phyloP scores from a whole-genome alignment of 2,329 filamentous ascomycete genomes.

The Metarhizium anisopliae region DNA sequence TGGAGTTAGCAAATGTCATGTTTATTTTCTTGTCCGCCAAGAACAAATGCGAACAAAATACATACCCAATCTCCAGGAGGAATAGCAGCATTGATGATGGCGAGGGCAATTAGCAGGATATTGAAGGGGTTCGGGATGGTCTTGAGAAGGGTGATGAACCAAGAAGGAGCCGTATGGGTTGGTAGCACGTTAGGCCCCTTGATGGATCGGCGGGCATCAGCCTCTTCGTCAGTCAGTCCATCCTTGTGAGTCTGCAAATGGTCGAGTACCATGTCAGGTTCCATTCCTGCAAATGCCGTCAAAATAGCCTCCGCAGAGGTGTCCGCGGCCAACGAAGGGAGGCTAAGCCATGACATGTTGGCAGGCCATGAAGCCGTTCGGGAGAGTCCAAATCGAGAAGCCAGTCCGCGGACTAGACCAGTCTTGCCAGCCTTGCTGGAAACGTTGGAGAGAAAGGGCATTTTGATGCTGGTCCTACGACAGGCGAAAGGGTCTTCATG shows the following conservation, averaged over 20 bases:
- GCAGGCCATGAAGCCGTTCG: conserved; percentile 1
- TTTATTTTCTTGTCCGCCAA: not conserved
- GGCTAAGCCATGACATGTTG: conserved; percentile 6
- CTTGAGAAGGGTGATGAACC: conserved; percentile 16
- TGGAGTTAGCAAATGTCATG: not conserved
- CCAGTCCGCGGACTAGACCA: not conserved
- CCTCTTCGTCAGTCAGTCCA: conserved; percentile 14
- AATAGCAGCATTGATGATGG: conserved; percentile 16
- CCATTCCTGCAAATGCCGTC: conserved; percentile 12
- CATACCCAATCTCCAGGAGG: conserved; percentile 12
- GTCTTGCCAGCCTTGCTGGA: not conserved
- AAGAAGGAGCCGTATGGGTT: conserved; percentile 16
- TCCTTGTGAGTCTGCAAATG: conserved; percentile 12
- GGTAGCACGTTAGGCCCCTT: conserved; percentile 15
- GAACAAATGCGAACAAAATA: not conserved
- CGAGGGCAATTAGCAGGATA: conserved; percentile 14
- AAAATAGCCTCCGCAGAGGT: conserved; percentile 12
- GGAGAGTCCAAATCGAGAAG: not conserved
- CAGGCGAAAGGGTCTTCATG: conserved; percentile 5
- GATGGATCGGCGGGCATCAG: conserved; percentile 11
- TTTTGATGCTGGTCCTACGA: conserved; percentile 1
- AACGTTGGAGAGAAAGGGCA: conserved; percentile 3
- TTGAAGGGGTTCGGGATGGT: conserved; percentile 19
- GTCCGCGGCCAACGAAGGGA: conserved; percentile 8
- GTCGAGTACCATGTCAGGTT: conserved; percentile 9